Evolutionary conservation across 2,329 filamentous ascomycete species (phyloP).

Genomic region (Penicillium olsonii): DNA sequence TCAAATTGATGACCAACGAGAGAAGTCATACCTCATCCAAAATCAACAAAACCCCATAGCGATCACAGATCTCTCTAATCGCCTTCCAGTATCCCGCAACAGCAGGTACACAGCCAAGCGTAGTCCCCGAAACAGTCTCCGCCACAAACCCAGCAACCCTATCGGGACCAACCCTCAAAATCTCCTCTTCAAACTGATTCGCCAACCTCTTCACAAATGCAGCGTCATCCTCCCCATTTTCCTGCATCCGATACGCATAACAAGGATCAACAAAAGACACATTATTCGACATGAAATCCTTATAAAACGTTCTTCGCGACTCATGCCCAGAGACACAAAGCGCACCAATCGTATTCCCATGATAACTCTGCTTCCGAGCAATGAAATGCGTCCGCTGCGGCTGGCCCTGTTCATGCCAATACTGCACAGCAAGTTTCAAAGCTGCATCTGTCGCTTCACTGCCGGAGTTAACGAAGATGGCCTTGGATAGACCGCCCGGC

Average conservation of each 20-base stretch:
- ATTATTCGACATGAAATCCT: conserved; percentile 31
- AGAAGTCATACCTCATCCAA: conserved; percentile 62
- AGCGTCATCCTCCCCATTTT: conserved; percentile 38
- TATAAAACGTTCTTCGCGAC: conserved; percentile 36
- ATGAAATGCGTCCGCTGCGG: conserved; percentile 46
- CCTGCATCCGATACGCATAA: conserved; percentile 42
- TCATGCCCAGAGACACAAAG: conserved; percentile 45
- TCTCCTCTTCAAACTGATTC: conserved; percentile 51
- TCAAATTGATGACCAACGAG: not conserved
- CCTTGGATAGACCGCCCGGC: conserved; percentile 18
- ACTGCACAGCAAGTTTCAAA: conserved; percentile 53
- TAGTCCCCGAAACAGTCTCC: conserved; percentile 25
- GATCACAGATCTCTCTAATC: conserved; percentile 65
- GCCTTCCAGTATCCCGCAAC: conserved; percentile 67
- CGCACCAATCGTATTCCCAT: conserved; percentile 54
- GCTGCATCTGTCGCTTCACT: conserved; percentile 50
- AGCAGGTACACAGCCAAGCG: conserved; percentile 66
- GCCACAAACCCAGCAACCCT: conserved; percentile 51
- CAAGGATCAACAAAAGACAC: conserved; percentile 27
- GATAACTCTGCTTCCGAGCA: conserved; percentile 50
- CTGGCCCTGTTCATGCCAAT: conserved; percentile 46
- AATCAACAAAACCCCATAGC: conserved; percentile 68
- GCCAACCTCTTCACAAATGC: conserved; percentile 46
- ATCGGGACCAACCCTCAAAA: conserved; percentile 48
- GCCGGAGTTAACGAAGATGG: conserved; percentile 25